phyloP scores from a whole-genome alignment of 83 land plant species.

The Picea mariana region DNA sequence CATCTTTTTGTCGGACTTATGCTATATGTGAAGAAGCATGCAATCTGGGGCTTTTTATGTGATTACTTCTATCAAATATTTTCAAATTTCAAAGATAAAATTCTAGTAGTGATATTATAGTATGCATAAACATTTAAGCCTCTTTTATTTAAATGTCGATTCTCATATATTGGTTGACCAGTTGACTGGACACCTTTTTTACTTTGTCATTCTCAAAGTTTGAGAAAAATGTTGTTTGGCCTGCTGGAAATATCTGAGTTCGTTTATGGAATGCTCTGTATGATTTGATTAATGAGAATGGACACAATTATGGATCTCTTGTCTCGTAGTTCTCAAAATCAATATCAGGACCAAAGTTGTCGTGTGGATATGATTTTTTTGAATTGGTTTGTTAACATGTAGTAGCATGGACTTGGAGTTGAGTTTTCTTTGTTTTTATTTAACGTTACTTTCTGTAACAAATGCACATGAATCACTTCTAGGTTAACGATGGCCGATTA shows the following conservation, averaged over 20 bases:
- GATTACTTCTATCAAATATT: too few species aligned
- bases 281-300: neutral
- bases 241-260: neutral
- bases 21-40: too few species aligned
- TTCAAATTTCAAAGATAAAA: too few species aligned
- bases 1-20: too few species aligned
- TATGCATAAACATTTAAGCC: neutral
- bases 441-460: neutral
- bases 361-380: too few species aligned
- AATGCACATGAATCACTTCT: neutral
- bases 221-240: neutral
- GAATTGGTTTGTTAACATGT: neutral
- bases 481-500: slow-evolving; percentile 94
- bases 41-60: too few species aligned
- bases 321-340: neutral
- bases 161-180: neutral
- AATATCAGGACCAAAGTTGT: too few species aligned
- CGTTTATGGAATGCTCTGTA: neutral
- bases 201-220: neutral
- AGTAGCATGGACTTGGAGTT: neutral
- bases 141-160: neutral
- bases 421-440: slow-evolving; percentile 8
- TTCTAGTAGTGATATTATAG: too few species aligned
- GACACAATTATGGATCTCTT: neutral
- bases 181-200: neutral